Percentiles rank a stretch among this genome's conserved stretches.
Evolutionary conservation across 257 asterid species (phyloP).

Genomic region (Fraxinus cuspidata): DNA sequence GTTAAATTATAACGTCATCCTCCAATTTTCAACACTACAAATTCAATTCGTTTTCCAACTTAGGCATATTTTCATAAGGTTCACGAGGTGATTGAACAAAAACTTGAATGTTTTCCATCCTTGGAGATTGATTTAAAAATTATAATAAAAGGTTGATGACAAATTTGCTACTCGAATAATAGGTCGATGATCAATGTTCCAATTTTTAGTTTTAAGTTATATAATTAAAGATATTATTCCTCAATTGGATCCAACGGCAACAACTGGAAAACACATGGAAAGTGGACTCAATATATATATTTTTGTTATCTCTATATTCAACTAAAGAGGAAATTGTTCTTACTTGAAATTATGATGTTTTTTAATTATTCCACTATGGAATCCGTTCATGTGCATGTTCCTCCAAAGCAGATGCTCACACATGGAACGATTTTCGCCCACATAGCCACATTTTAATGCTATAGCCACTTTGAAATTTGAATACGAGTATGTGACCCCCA

Average conservation of each 20-base stretch:
- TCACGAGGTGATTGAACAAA: not conserved
- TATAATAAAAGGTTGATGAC: not conserved
- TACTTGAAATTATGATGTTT: slow-evolving; percentile 25
- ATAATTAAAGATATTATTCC: slow-evolving; percentile 11
- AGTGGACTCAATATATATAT: slow-evolving; percentile 24
- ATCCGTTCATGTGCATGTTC: slow-evolving; percentile 32
- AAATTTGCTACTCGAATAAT: not conserved
- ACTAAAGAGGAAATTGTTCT: slow-evolving; percentile 21
- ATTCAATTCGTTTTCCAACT: too few species aligned
- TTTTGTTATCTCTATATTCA: slow-evolving; percentile 6
- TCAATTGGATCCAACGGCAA: slow-evolving; percentile 25
- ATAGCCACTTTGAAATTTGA: not conserved
- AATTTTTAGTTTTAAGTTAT: not conserved
- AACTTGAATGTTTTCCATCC: not conserved
- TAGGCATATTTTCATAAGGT: not conserved
- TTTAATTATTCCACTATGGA: slow-evolving; percentile 32
- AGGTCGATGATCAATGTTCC: not conserved
- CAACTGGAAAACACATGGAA: slow-evolving; percentile 62
- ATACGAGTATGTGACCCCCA: too few species aligned
- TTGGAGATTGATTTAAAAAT: not conserved
- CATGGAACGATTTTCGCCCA: slow-evolving; percentile 6
- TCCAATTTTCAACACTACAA: not conserved
- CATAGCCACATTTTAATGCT: slow-evolving; percentile 13
- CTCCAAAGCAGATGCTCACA: slow-evolving; percentile 31
- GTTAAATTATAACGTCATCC: too few species aligned